Evolutionary conservation across 768 basidiomycete species (phyloP), one percentile per base, ranked within the genome.

Genomic region (Panaeolus papilionaceus): DNA sequence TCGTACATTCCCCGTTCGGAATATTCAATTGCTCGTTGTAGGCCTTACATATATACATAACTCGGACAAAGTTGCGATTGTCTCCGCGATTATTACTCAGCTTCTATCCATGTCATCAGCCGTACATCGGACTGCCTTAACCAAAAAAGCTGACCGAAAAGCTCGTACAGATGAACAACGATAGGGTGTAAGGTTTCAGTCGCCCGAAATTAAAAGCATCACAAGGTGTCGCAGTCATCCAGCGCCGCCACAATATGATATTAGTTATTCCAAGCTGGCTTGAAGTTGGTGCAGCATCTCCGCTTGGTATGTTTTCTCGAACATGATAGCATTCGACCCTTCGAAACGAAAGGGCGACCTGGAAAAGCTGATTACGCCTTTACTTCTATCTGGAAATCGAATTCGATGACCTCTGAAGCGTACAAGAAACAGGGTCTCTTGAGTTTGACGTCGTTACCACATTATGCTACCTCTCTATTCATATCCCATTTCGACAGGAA

Each of bases 1-100:
- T 47, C 51, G 4, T 45, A 61, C 14, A 16, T 49, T 62, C 66
- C 61, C 66, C 66, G 63, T 66, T 63, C 61, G 61, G 61, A 63
- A 45, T 63, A 26, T 63, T 47, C 42, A 62, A 66, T 47, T 51
- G 47, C 47, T 51, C 47, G 20, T 11, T 51, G 12, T n/a, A 51
- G n/a, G 20, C 9, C 16, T 47, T 14, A 58, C 54, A 58, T 37
- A 10, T 14, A 28, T 16, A 58, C 54, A 58, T 58, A 58, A 58
- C 28, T 58, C 54, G 54, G 54, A 58, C 54, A 58, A 58, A 58
- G n/a, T 58, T 28, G 28, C 28, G 47, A 23, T 51, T 51, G 47
- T 51, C 47, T 51, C 47, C 47, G 47, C 26, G 47, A 58, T 58
- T 37, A 14, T 14, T 33, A 28, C 54, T 37, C 26, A 28, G 33